Conservation (phyloP, 2,329 filamentous ascomycete species). For the Myriosclerotinia scirpicola region DNA sequence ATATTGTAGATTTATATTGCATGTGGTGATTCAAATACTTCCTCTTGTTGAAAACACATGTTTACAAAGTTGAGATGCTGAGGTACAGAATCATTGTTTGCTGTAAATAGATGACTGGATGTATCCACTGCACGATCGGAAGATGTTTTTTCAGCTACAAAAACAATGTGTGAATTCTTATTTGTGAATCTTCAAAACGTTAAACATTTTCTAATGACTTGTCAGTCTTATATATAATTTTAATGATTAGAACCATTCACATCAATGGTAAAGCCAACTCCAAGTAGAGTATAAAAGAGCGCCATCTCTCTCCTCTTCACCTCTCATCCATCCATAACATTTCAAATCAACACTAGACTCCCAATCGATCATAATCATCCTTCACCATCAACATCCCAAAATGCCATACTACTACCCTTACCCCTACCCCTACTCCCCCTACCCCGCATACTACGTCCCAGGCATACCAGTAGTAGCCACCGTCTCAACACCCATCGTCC, state of each 20-base stretch:
- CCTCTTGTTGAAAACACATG: too few relatives aligned
- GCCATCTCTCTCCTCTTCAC: background rate
- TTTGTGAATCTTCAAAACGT: background rate
- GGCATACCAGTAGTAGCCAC: background rate
- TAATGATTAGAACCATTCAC: too few relatives aligned
- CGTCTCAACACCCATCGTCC: background rate
- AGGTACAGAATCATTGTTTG: background rate
- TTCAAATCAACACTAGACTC: background rate
- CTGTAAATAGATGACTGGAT: background rate
- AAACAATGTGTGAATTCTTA: background rate
- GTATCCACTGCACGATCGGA: too few relatives aligned
- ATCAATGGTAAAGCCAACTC: accelerated
- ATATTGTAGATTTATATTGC: too few relatives aligned
- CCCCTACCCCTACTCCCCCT: background rate
- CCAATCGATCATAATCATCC: background rate
- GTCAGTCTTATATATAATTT: too few relatives aligned
- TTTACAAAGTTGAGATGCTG: background rate
- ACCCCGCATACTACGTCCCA: background rate
- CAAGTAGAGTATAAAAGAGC: background rate
- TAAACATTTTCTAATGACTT: background rate
- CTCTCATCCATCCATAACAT: background rate
- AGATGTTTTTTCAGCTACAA: background rate
- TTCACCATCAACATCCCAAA: background rate
- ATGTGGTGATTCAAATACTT: background rate
- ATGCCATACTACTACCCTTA: constrained; percentile 4